phyloP scores from a whole-genome alignment of 164 flowering plant genomes.

The Piper longum region DNA sequence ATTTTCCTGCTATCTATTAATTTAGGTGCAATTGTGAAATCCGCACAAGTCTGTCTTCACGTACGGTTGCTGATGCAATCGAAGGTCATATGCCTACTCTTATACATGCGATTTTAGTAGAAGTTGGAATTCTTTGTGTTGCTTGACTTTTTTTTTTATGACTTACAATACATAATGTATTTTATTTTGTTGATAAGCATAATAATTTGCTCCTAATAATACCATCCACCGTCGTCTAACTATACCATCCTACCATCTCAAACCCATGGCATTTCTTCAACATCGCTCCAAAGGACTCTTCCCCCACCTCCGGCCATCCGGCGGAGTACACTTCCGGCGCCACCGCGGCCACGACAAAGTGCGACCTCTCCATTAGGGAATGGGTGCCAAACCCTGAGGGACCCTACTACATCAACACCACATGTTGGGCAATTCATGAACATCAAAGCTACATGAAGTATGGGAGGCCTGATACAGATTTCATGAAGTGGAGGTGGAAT shows the following conservation, averaged over 20 bases:
- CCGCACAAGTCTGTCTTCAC: no score
- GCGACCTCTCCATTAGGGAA: slow-evolving; percentile 47
- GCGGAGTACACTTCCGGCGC: neutral
- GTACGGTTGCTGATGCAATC: no score
- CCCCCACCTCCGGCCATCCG: slow-evolving; percentile 2
- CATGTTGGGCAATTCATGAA: slow-evolving; percentile 61
- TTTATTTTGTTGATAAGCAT: no score
- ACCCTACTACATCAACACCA: slow-evolving; percentile 53
- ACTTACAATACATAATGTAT: no score
- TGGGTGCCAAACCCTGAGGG: slow-evolving; percentile 8
- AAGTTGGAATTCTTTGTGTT: no score
- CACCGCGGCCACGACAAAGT: slow-evolving; percentile 7
- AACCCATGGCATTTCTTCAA: slow-evolving; percentile 6
- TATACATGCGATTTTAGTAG: no score
- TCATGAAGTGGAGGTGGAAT: slow-evolving; percentile 75
- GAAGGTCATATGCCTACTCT: no score
- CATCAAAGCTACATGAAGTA: no score
- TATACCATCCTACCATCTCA: slow-evolving; percentile 12
- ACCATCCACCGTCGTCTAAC: slow-evolving; percentile 16
- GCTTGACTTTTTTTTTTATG: no score
- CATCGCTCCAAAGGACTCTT: neutral
- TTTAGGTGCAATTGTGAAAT: no score
- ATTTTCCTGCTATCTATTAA: slow-evolving; percentile 13
- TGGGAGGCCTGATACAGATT: slow-evolving; percentile 49
- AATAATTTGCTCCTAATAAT: no score